Base-by-base conservation (phyloP, 179 eudicot species). In the Drosera spatulata region DNA sequence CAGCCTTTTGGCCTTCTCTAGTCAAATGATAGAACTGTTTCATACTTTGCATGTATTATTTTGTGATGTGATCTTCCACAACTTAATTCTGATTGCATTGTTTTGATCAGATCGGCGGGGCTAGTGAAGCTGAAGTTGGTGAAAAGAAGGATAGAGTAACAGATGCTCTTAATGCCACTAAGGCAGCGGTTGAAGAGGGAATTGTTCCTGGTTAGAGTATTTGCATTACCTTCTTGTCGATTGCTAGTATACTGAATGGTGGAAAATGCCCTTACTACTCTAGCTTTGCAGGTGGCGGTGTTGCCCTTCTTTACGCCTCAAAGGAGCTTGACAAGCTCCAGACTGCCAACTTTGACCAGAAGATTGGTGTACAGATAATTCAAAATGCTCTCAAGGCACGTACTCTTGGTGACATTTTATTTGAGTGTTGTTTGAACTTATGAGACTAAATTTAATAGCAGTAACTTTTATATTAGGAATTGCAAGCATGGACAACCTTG, bases 131-230 rank as follows among this genome's bases (percentile, higher is more conserved):
- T 58, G 99, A 94, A 77, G 97, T 94, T 45, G 71, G 86, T 61
- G 99, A 94, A 76, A 94, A 94, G 85, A 94, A 90, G 74, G 99
- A 90, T 76, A 81, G 99, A 67, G 95, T 94, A 33, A 90, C 91
- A 7, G 99, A 94, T 77, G 99, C 99, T 59, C 64, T 94, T 4
- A 89, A 86, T 71, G 95, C 99, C 69, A 93, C 97, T 50, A 86
- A 90, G 77, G 99, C 99, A 5, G 97, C 99, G 14, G 97, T 94
- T 40, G 91, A 84, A 51, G 97, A 94, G 79, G 99, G 99, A 44
- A 90, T 94, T 72, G 90, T 94, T 5, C 91, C 99, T 6, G 90
- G 90, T 84, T 69, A 40, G 55, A 37, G 44, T 40, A 22, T 3
- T 38, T 59, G 6, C n/a, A 3, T 7, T 6, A 33, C 33, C 2